A percentile compares a stretch with the other conserved stretches of the same genome.
Evolutionary conservation across 176 grass and related monocot genomes (phyloP).

Genomic region (Ampelocalamus luodianensis): DNA sequence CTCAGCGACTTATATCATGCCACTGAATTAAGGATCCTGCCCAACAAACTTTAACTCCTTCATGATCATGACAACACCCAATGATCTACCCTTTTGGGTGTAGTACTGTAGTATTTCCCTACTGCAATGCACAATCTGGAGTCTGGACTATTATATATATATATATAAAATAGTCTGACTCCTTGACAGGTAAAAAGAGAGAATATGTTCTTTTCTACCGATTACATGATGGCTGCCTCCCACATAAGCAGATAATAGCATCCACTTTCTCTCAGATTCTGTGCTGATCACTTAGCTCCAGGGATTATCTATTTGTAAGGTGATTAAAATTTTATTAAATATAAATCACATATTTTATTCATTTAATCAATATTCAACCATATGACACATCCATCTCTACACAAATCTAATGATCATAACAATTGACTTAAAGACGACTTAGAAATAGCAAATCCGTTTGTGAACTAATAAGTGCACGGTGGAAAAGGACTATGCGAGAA

Average conservation of each 20-base stretch:
- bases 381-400: too few species aligned
- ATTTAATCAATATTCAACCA: too few species aligned
- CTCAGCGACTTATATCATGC: slow-evolving; percentile 54
- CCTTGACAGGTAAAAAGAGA: slow-evolving; percentile 35
- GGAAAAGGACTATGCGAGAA: neutral
- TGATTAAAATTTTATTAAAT: too few species aligned
- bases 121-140: neutral
- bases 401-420: too few species aligned
- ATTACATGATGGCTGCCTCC: slow-evolving; percentile 21
- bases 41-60: slow-evolving; percentile 41
- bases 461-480: neutral
- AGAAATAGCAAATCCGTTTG: too few species aligned
- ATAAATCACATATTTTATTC: too few species aligned
- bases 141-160: neutral
- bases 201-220: slow-evolving; percentile 2
- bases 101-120: slow-evolving; percentile 1
- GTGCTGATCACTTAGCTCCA: neutral
- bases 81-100: neutral
- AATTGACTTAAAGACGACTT: too few species aligned
- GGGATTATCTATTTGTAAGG: too few species aligned
- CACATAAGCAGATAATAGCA: slow-evolving; percentile 37
- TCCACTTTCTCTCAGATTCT: slow-evolving; percentile 28
- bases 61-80: slow-evolving; percentile 32
- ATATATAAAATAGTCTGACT: neutral
- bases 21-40: slow-evolving; percentile 43